These are phyloP conservation scores for Pseudogymnoascus sp. DNA, from an alignment of 2,329 filamentous ascomycete species.

Conservation along the genomic window DNA sequence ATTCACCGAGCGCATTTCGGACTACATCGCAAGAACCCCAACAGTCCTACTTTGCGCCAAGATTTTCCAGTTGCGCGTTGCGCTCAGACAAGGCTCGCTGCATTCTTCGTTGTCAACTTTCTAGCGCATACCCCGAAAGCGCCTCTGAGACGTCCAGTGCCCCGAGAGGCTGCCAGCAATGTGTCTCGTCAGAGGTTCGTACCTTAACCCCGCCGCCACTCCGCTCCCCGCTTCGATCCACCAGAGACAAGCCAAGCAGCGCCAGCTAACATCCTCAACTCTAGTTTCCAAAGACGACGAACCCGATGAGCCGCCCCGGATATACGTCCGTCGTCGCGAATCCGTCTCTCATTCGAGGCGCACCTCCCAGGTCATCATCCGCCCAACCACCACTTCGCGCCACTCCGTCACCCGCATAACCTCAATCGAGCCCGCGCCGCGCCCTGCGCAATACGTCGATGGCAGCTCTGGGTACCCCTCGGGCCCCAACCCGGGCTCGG, in stretches of 20 bases:
- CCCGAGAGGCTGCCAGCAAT: not conserved
- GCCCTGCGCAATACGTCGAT: not conserved
- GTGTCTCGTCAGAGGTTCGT: conserved; percentile 8
- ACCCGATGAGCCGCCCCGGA: not conserved
- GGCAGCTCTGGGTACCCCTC: not conserved
- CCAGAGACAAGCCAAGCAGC: not conserved
- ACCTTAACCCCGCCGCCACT: conserved; percentile 4
- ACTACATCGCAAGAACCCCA: not conserved
- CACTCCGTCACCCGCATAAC: not conserved
- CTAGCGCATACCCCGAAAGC: not conserved
- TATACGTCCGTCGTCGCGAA: conserved; percentile 2
- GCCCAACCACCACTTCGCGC: not conserved
- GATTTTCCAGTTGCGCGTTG: not conserved
- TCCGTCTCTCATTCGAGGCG: not conserved
- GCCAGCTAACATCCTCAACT: not conserved
- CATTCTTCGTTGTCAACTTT: not conserved
- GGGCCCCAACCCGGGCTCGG: not conserved
- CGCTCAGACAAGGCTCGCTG: conserved; percentile 3
- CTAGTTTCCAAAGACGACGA: conserved; percentile 1
- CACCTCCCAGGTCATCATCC: not conserved
- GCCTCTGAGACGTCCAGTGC: not conserved
- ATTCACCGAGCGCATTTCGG: not conserved
- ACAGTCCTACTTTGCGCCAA: not conserved
- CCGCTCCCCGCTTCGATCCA: not conserved
- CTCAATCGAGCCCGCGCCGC: not conserved